Evolutionary conservation across 345 rosid genomes (phyloP).

Genomic region (Syzygium jambos): DNA sequence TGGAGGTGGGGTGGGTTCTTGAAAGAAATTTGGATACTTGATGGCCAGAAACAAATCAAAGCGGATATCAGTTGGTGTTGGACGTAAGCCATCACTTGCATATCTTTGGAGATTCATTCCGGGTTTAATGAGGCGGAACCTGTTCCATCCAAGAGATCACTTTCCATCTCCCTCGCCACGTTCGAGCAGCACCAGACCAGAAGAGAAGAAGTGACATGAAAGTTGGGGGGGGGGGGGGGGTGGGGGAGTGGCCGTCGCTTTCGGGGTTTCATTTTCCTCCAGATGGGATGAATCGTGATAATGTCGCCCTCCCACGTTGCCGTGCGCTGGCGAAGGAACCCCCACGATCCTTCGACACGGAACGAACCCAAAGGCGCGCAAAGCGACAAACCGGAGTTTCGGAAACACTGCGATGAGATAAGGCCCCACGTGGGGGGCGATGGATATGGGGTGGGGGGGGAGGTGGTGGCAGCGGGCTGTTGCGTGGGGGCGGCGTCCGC

Average conservation of each 20-base stretch:
- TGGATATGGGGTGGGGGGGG: neutral
- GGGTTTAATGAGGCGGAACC: no score
- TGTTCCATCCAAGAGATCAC: neutral
- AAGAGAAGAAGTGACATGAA: neutral
- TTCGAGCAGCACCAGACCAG: neutral
- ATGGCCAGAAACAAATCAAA: no score
- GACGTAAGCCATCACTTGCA: no score
- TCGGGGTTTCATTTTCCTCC: neutral
- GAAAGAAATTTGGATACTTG: no score
- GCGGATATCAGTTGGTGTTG: no score
- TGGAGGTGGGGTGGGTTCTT: no score
- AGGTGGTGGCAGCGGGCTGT: neutral
- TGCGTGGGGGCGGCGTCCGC: neutral
- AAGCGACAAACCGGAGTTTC: neutral
- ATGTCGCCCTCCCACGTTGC: neutral
- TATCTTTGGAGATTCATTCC: no score
- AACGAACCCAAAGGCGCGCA: neutral
- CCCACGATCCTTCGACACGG: neutral
- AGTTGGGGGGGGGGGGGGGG: neutral
- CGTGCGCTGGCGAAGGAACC: neutral
- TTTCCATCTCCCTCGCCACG: neutral
- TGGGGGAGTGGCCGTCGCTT: neutral
- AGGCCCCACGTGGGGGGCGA: neutral
- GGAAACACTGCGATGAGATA: neutral
- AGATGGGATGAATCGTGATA: neutral